phyloP scores from a whole-genome alignment of 805 yeast genomes.

The Barnettozyma vustinii region DNA sequence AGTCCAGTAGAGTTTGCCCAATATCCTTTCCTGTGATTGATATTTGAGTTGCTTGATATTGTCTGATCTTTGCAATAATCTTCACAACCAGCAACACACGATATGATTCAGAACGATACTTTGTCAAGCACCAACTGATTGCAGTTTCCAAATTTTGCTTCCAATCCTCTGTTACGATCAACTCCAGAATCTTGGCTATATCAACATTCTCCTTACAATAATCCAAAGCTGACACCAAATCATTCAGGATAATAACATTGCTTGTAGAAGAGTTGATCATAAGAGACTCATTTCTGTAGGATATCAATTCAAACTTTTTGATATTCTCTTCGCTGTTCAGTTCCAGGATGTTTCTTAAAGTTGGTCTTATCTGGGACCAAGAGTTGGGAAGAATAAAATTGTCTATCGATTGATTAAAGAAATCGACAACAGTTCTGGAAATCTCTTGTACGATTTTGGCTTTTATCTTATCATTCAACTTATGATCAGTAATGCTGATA shows the following conservation, averaged over 20 bases:
- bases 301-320: conserved; percentile 53
- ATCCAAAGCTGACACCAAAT: conserved; percentile 34
- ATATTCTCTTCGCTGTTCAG: conserved; percentile 27
- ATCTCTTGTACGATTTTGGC: conserved; percentile 24
- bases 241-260: conserved; percentile 17
- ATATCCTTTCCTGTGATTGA: conserved; percentile 26
- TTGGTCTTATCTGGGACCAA: conserved; percentile 51
- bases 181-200: conserved; percentile 27
- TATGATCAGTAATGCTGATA: conserved; percentile 30
- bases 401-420: conserved; percentile 36
- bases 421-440: conserved; percentile 25
- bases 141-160: conserved; percentile 31
- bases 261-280: conserved; percentile 40
- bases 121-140: conserved; percentile 36
- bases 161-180: conserved; percentile 28
- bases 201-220: conserved; percentile 28
- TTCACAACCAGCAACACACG: conserved; percentile 15
- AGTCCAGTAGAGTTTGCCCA: conserved; percentile 31
- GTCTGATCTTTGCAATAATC: conserved; percentile 13
- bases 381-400: conserved; percentile 58
- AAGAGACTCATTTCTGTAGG: conserved; percentile 66
- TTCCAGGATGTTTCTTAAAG: conserved; percentile 38
- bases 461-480: conserved; percentile 29
- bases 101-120: conserved; percentile 14
- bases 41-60: conserved; percentile 1